Evolutionary conservation across 1,284 basidiomycete genomes (phyloP), one percentile per base, ranked within the genome.

Genomic region (Rhodotorula sp.): DNA sequence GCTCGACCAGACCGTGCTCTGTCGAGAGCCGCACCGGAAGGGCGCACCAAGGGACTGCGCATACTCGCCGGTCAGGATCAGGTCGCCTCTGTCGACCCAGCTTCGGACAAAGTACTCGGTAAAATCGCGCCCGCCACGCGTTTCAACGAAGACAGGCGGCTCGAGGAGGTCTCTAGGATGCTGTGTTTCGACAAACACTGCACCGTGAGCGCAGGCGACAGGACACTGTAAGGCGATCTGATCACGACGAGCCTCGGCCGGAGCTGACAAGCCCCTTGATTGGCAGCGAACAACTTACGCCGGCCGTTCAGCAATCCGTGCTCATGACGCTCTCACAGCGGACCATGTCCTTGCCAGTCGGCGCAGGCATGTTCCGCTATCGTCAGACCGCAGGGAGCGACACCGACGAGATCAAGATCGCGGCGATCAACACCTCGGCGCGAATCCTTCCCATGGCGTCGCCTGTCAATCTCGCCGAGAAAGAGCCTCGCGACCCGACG

Each of bases 91-190:
- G 8, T 12, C 8, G 39, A 43, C 39, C 10, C 39, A 8, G 39
- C 39, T 43, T 43, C 39, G 39, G 39, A 43, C 39, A 43, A 43
- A 14, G 39, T 12, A 43, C 39, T 43, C 39, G 39, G 39, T 12
- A 21, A 52, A 26, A 23, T 21, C n/a, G 51, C 51, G 51, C 51
- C 10, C 26, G 54, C 26, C 26, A 56, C 43, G 85, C 84, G 70
- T 81, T 81, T 57, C 83, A 85, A 91, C 6, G 87, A 91, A 75
- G 93, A 97, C 82, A 86, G 90, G 51, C 86, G 93, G 34, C 79
- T 96, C 31, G 90, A 93, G 64, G 93, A 97, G 80, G 91, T 93
- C 15, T 89, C 90, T 26, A 86, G 92, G 1, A 91, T 97, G 87
- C 82, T 97, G 49, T 91, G 90, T 76, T 93, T 91, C 0, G 90